A percentile compares a stretch with the other conserved stretches of the same genome.
phyloP scores from a whole-genome alignment of 2,329 filamentous ascomycete genomes.

The Aspergillus sp. region DNA sequence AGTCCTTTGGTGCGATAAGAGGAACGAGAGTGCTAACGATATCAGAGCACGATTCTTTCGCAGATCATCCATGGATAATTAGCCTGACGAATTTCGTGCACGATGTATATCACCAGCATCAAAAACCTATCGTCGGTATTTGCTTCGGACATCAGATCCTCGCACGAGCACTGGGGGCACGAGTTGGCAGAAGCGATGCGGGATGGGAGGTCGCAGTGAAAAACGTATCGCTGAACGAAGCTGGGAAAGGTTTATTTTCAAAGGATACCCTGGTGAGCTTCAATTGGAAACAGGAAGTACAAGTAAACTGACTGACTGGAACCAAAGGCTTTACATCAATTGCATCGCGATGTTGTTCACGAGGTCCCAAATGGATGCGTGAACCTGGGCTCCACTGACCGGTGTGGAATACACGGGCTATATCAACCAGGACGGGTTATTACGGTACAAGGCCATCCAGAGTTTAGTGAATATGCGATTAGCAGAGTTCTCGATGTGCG shows the following conservation, averaged over 20 bases:
- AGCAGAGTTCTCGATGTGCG: constrained; percentile 24
- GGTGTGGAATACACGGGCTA: constrained; percentile 42
- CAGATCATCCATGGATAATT: constrained; percentile 43
- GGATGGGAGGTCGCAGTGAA: constrained; percentile 47
- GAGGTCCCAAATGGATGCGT: constrained; percentile 35
- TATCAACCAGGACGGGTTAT: constrained; percentile 37
- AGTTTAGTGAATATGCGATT: constrained; percentile 38
- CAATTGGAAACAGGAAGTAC: too few species aligned
- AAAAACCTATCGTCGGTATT: constrained; percentile 38
- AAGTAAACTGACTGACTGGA: too few species aligned
- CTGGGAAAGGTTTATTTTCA: constrained; percentile 38
- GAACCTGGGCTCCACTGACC: constrained; percentile 39
- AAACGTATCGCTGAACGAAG: constrained; percentile 35
- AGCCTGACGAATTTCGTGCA: constrained; percentile 39
- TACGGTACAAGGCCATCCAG: constrained; percentile 47
- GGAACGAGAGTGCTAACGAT: background rate
- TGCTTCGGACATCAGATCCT: constrained; percentile 50
- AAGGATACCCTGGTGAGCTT: constrained; percentile 22
- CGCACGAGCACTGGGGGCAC: constrained; percentile 36
- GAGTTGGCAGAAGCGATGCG: constrained; percentile 33
- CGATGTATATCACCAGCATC: constrained; percentile 11
- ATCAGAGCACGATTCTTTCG: constrained; percentile 36
- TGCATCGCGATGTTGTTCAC: constrained; percentile 45
- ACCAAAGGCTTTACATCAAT: constrained; percentile 41
- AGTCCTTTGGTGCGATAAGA: background rate